Base-by-base conservation (phyloP, 352 stramenopile genomes). In the Phytophthora kernoviae region DNA sequence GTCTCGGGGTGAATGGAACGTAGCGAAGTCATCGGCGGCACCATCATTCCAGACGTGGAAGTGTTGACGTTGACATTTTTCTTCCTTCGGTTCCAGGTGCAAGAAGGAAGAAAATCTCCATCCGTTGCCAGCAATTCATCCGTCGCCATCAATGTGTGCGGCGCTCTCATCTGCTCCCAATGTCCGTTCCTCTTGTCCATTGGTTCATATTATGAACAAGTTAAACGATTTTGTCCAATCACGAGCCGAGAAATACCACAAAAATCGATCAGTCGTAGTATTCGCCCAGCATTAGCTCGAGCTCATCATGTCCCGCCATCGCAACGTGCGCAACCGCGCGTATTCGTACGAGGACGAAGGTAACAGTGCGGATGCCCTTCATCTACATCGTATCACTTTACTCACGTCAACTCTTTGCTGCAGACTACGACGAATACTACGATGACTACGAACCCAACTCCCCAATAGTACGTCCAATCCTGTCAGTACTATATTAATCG, bases 291-390 rank as follows among this genome's bases (percentile, higher is more conserved):
- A 40, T 18, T 18, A 40, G 33, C 33, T 21, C 37, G 9, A 8
- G 37, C 9, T 17, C 15, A 11, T 17, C 55, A 95, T 96, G 87
- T 93, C 82, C 12, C 87, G 87, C 68, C 87, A 96, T 45, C 84
- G 87, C 61, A 85, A 91, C 68, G 68, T 96, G 24, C 87, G 87
- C 54, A 93, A 94, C 73, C 87, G 87, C 74, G 85, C 83, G 57
- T 96, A 94, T 69, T 96, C 87, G 52, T 96, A 93, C 72, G 87
- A 96, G 46, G 84, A 93, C 48, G 87, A 93, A 77, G 85, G 86
- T 87, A 53, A 51, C 50, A 39, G 51, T n/a, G 6, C 15, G n/a
- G n/a, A n/a, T n/a, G n/a, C 7, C 55, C 59, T 42, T 17, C n/a
- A 9, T 46, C 18, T 50, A 0, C 22, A 4, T 52, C 17, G 53